phyloP scores from a whole-genome alignment of 2,329 filamentous ascomycete species.

The Paraconiothyrium brasiliense region DNA sequence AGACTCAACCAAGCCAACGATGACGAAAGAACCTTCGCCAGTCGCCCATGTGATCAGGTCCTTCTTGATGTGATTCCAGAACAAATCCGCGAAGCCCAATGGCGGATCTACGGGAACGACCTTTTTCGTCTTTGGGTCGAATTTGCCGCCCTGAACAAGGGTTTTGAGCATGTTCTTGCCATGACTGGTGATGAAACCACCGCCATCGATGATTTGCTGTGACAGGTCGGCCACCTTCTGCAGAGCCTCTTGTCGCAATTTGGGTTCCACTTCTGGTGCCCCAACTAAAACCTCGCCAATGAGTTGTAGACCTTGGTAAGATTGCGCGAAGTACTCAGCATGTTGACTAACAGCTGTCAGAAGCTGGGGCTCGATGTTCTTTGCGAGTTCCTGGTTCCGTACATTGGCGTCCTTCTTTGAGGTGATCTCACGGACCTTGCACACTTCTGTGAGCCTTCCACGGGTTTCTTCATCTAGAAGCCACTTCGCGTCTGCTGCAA shows the following conservation, averaged over 20 bases:
- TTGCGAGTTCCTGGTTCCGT: slow-evolving; percentile 79
- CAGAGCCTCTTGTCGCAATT: slow-evolving; percentile 66
- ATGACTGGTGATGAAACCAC: slow-evolving; percentile 60
- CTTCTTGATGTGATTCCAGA: slow-evolving; percentile 84
- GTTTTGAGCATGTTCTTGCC: slow-evolving; percentile 90
- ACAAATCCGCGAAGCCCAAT: slow-evolving; percentile 78
- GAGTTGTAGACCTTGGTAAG: slow-evolving; percentile 87
- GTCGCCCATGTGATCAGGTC: slow-evolving; percentile 85
- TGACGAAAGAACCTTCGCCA: slow-evolving; percentile 84
- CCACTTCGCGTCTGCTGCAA: slow-evolving; percentile 71
- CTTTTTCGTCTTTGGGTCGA: slow-evolving; percentile 76
- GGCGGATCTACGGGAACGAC: slow-evolving; percentile 77
- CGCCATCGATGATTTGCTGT: slow-evolving; percentile 42
- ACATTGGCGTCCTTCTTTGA: slow-evolving; percentile 90
- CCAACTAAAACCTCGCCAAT: slow-evolving; percentile 83
- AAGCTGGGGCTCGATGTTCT: slow-evolving; percentile 76
- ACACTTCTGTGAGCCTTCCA: slow-evolving; percentile 78
- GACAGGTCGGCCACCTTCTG: slow-evolving; percentile 66
- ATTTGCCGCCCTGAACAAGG: slow-evolving; percentile 87
- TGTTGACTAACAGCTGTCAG: slow-evolving; percentile 76
- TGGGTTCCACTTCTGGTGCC: slow-evolving; percentile 75
- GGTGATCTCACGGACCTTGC: slow-evolving; percentile 80
- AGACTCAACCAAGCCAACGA: slow-evolving; percentile 82
- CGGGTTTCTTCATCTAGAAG: slow-evolving; percentile 70
- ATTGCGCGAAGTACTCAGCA: slow-evolving; percentile 73